Base-by-base conservation (phyloP, 257 asterid genomes). In the Solanum virginianum region DNA sequence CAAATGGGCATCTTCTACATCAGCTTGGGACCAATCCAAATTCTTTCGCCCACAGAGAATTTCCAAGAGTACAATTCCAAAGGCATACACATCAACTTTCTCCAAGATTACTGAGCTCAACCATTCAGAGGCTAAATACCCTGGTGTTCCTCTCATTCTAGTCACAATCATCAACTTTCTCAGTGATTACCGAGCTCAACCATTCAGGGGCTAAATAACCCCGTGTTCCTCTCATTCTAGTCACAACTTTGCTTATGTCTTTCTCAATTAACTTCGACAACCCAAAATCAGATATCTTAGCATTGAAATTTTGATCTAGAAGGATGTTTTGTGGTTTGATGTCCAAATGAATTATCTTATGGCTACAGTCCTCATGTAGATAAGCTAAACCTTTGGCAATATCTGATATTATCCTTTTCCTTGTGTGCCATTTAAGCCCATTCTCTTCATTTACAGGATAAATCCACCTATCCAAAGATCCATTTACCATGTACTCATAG, bases 271-370 rank as follows among this genome's bases (percentile, higher is more conserved):
- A 70, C 45, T 85, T 85, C 29, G 85, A 85, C 80, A 88, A 80
- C 4, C 87, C 88, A 36, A 88, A 88, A 69, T 88, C 90, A 4
- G 88, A 69, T 62, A 88, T 56, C 51, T 83, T 88, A 10, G 90
- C 90, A 53, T 85, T 88, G 87, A 85, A 83, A 55, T 69, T 9
- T 36, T 83, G 68, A 36, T 88, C 87, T 36, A 85, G 65, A 24
- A 88, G 88, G 83, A 88, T 88, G 81, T 85, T 88, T 41, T 85
- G 88, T 0, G 90, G 86, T 65, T 88, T 80, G 70, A 88, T 88
- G 17, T 88, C 86, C 24, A 88, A 74, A 26, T 88, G 88, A 60
- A 86, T 55, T 62, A 88, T 85, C 75, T 86, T 88, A 32, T 83
- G 87, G 32, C 83, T 84, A 79, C 90, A 85, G 1, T 36, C 79